phyloP scores from a whole-genome alignment of 768 basidiomycete species.

The Rhodotorula kratochvilovae region DNA sequence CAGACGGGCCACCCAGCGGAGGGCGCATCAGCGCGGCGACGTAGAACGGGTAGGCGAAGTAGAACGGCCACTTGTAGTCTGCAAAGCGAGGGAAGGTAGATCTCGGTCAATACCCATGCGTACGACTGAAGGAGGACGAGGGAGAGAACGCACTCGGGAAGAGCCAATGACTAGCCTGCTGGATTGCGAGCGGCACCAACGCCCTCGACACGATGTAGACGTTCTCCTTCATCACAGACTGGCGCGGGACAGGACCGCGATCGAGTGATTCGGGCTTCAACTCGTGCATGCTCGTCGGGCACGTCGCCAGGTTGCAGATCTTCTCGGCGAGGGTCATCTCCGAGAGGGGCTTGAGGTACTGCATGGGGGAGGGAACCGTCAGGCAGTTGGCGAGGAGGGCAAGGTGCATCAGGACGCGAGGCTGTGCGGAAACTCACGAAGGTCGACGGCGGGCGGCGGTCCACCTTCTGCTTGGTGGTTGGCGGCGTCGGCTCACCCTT shows the following conservation, averaged over 20 bases:
- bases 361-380: background rate
- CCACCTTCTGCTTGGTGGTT: constrained; percentile 16
- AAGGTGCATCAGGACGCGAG: too few species aligned
- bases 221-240: constrained; percentile 15
- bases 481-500: background rate
- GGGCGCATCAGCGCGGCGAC: constrained; percentile 13
- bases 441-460: constrained; percentile 12
- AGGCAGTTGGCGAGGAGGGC: too few species aligned
- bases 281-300: constrained; percentile 23
- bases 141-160: constrained; percentile 12
- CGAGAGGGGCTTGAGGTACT: constrained; percentile 24
- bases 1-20: constrained; percentile 4
- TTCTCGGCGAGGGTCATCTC: constrained; percentile 27
- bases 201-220: constrained; percentile 20
- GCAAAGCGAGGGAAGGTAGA: background rate
- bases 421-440: background rate
- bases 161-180: constrained; percentile 1
- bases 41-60: constrained; percentile 22
- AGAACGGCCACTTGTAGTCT: constrained; percentile 27
- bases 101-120: too few species aligned
- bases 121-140: too few species aligned
- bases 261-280: constrained; percentile 23
- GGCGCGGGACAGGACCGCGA: constrained; percentile 15
- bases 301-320: constrained; percentile 28
- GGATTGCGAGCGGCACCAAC: constrained; percentile 10